phyloP scores from a whole-genome alignment of 148 eudicot species.

The Drosera capensis region DNA sequence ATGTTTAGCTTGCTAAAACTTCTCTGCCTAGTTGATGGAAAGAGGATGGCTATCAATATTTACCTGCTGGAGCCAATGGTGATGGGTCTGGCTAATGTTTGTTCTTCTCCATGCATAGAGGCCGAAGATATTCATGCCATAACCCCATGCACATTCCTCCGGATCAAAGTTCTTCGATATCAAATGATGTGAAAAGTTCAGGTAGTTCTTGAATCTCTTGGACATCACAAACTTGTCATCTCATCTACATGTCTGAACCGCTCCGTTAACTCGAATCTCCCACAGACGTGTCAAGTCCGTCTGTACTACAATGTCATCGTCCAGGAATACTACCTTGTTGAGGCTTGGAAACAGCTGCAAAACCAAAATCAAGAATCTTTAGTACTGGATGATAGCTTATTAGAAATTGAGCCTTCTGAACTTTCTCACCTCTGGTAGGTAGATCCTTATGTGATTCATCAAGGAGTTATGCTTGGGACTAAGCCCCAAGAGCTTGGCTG shows the following conservation, averaged over 20 bases:
- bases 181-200: slow-evolving; percentile 81
- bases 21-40: no score
- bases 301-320: slow-evolving; percentile 81
- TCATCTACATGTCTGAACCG: slow-evolving; percentile 79
- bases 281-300: slow-evolving; percentile 72
- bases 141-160: slow-evolving; percentile 92
- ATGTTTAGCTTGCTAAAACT: no score
- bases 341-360: slow-evolving; percentile 82
- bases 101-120: slow-evolving; percentile 76
- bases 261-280: slow-evolving; percentile 87
- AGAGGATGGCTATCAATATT: not conserved
- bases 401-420: not conserved
- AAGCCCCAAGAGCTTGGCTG: slow-evolving; percentile 82
- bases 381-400: no score
- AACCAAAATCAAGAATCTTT: no score
- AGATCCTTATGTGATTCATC: slow-evolving; percentile 77
- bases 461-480: slow-evolving; percentile 71
- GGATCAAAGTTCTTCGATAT: slow-evolving; percentile 48
- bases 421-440: slow-evolving; percentile 57
- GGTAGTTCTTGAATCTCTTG: slow-evolving; percentile 56
- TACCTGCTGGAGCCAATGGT: slow-evolving; percentile 80
- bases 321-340: slow-evolving; percentile 65
- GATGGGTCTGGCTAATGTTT: slow-evolving; percentile 57
- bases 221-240: slow-evolving; percentile 87
- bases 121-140: slow-evolving; percentile 89